phyloP scores from a whole-genome alignment of 2,329 filamentous ascomycete genomes.

The Teratosphaeria nubilosa region DNA sequence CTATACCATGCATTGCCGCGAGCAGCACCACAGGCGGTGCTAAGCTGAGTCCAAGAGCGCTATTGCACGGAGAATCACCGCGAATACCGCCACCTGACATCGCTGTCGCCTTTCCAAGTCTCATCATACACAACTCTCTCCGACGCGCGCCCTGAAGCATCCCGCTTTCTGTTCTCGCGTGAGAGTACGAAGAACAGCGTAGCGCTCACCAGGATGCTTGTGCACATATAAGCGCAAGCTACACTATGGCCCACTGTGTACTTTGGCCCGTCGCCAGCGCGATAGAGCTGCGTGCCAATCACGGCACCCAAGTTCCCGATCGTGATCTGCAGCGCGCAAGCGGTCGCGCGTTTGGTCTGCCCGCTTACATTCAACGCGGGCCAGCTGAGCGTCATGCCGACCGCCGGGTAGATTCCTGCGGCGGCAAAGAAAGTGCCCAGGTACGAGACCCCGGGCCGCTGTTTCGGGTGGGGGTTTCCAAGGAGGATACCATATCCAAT shows the following conservation, averaged over 20 bases:
- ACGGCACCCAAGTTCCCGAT: slow-evolving; percentile 44
- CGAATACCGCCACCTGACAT: slow-evolving; percentile 54
- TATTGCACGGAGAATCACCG: background rate
- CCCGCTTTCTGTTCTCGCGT: slow-evolving; percentile 48
- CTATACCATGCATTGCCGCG: background rate
- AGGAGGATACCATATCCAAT: slow-evolving; percentile 49
- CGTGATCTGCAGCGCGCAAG: slow-evolving; percentile 42
- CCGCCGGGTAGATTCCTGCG: slow-evolving; percentile 44
- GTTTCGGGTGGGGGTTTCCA: slow-evolving; percentile 34
- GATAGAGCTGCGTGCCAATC: slow-evolving; percentile 43
- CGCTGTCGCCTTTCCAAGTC: slow-evolving; percentile 50
- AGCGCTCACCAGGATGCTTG: slow-evolving; percentile 46
- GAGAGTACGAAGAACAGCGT: slow-evolving; percentile 46
- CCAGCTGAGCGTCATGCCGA: slow-evolving; percentile 48
- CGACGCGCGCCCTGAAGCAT: slow-evolving; percentile 34
- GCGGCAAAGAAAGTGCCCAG: slow-evolving; percentile 47
- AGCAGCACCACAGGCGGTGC: background rate
- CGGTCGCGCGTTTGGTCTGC: slow-evolving; percentile 48
- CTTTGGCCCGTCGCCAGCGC: slow-evolving; percentile 36
- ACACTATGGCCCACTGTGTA: slow-evolving; percentile 43
- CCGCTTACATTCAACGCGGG: slow-evolving; percentile 48
- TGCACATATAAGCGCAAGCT: slow-evolving; percentile 51
- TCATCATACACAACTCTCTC: background rate
- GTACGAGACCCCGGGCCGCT: slow-evolving; percentile 47
- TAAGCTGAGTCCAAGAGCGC: background rate